Percentiles rank a stretch among this genome's conserved stretches.
These are phyloP conservation scores for Clitopilus passeckerianus DNA, from an alignment of 768 basidiomycete genomes.

Conservation along the genomic window DNA sequence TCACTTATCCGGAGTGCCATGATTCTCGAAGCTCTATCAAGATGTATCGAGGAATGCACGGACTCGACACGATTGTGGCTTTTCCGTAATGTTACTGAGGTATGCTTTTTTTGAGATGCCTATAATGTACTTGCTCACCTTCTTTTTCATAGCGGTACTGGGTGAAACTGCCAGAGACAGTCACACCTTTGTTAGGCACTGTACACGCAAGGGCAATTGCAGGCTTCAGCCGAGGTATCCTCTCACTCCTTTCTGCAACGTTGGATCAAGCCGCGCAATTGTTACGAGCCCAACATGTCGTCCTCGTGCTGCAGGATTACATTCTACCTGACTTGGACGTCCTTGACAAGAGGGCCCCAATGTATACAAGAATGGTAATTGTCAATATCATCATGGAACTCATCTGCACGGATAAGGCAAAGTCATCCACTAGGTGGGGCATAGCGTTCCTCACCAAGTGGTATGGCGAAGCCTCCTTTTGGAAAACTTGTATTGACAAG, in stretches of 20 bases:
- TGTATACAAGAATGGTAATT: constrained; percentile 33
- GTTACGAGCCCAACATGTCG: constrained; percentile 23
- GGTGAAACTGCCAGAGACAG: constrained; percentile 28
- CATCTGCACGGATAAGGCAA: constrained; percentile 18
- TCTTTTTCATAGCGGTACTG: constrained; percentile 41
- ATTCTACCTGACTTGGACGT: constrained; percentile 44
- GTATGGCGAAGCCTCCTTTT: constrained; percentile 31
- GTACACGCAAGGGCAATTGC: constrained; percentile 46
- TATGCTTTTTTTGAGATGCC: constrained; percentile 17
- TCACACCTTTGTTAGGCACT: constrained; percentile 39
- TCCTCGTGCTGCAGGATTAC: constrained; percentile 35
- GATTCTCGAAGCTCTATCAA: constrained; percentile 42
- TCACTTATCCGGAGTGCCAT: constrained; percentile 28
- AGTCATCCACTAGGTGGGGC: constrained; percentile 23
- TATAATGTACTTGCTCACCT: neutral
- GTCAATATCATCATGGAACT: constrained; percentile 40
- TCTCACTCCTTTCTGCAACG: constrained; percentile 12
- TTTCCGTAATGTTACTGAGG: constrained; percentile 45
- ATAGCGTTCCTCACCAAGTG: constrained; percentile 27
- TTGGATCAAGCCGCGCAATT: constrained; percentile 12
- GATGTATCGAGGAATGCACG: constrained; percentile 46
- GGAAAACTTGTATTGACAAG: constrained; percentile 38
- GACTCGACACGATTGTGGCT: constrained; percentile 44
- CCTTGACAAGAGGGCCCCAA: constrained; percentile 21
- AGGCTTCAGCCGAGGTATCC: constrained; percentile 20